Evolutionary conservation across 352 stramenopile species (phyloP).

Genomic region (Pythium guiyangense): DNA sequence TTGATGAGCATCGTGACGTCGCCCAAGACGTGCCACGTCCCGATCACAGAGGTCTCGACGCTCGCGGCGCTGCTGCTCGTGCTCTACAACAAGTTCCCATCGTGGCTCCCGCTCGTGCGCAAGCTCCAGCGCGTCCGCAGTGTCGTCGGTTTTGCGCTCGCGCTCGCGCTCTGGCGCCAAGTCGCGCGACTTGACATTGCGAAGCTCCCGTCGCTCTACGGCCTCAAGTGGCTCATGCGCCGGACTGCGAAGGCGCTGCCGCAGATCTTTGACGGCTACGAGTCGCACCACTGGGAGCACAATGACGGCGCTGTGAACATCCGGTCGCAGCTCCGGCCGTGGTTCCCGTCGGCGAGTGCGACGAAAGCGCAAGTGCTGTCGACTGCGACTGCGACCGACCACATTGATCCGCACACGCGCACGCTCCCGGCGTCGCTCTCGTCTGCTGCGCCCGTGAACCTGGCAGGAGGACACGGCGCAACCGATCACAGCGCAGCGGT

Average conservation of each 20-base stretch:
- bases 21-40: slow-evolving; percentile 13
- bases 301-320: slow-evolving; percentile 79
- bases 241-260: slow-evolving; percentile 33
- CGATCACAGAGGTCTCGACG: slow-evolving; percentile 19
- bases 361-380: slow-evolving; percentile 33
- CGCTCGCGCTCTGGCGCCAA: slow-evolving; percentile 22
- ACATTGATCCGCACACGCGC: slow-evolving; percentile 3
- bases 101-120: slow-evolving; percentile 12
- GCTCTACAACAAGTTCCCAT: slow-evolving; percentile 12
- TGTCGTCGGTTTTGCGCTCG: slow-evolving; percentile 15
- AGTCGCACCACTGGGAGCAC: slow-evolving; percentile 53
- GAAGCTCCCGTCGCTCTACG: slow-evolving; percentile 54
- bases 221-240: slow-evolving; percentile 59
- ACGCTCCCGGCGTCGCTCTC: slow-evolving; percentile 31
- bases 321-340: slow-evolving; percentile 58
- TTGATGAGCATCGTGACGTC: slow-evolving; percentile 67
- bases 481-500: slow-evolving; percentile 19
- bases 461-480: too few relatives aligned
- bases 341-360: slow-evolving; percentile 27
- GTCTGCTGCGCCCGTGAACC: not conserved
- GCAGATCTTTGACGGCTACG: slow-evolving; percentile 63
- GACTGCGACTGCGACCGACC: too few relatives aligned
- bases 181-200: slow-evolving; percentile 52
- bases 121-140: slow-evolving; percentile 6
- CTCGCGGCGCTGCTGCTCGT: slow-evolving; percentile 17